Conservation (phyloP, 176 grass and related monocot genomes). For the bread wheat (Triticum aestivum) region DNA sequence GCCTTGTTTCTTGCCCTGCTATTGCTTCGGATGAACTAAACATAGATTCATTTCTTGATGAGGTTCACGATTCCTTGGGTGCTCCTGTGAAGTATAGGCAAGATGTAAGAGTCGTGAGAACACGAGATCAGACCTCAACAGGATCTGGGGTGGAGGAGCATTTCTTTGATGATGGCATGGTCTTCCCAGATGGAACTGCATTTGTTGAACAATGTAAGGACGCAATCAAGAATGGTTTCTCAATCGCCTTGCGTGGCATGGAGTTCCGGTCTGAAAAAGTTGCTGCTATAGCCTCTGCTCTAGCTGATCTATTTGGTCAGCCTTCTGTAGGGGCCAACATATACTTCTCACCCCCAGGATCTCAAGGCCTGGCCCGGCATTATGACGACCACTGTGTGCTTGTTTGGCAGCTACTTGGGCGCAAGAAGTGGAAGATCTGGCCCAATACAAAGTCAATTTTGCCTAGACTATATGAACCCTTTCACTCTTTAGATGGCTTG, state of each 20-base stretch:
- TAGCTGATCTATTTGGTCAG: conserved; percentile 80
- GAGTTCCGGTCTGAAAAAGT: conserved; percentile 67
- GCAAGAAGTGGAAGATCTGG: conserved; percentile 71
- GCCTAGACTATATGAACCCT: conserved; percentile 80
- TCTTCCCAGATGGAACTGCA: conserved; percentile 32
- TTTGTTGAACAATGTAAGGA: conserved; percentile 43
- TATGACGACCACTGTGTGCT: conserved; percentile 95
- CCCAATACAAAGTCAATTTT: conserved; percentile 46
- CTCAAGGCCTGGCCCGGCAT: conserved; percentile 71
- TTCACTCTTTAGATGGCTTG: conserved; percentile 44
- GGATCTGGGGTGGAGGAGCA: conserved; percentile 47
- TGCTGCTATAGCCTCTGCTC: conserved; percentile 52
- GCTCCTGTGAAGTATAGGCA: conserved; percentile 52
- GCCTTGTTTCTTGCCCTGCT: conserved; percentile 66
- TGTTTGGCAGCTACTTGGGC: conserved; percentile 74
- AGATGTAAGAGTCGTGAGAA: conserved; percentile 76
- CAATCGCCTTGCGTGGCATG: conserved; percentile 83
- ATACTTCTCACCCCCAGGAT: conserved; percentile 74
- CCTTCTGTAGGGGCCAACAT: conserved; percentile 85
- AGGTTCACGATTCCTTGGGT: conserved; percentile 50
- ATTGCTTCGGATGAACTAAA: conserved; percentile 75
- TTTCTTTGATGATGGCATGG: conserved; percentile 30
- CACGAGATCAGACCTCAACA: conserved; percentile 20
- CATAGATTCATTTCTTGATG: conserved; percentile 61
- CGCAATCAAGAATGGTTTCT: conserved; percentile 71